Percentiles rank a stretch among this genome's conserved stretches.
phyloP scores from a whole-genome alignment of 2,329 filamentous ascomycete species.

The Saccharata proteae region DNA sequence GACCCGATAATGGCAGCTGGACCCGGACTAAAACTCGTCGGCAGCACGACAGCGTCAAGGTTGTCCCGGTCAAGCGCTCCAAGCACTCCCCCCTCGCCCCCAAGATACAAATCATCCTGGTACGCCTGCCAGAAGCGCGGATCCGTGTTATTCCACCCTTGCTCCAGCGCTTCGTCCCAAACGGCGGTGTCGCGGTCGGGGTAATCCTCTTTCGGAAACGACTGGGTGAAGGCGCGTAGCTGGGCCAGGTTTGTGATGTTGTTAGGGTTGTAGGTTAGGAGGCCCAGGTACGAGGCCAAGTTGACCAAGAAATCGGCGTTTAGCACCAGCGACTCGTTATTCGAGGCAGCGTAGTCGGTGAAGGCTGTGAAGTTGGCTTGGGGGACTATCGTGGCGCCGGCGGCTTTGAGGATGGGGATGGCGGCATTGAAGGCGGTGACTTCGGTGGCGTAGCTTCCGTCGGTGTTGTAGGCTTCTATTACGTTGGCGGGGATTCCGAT shows the following conservation, averaged over 20 bases:
- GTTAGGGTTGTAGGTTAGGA: slow-evolving; percentile 46
- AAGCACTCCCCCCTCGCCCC: slow-evolving; percentile 47
- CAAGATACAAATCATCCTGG: slow-evolving; percentile 40
- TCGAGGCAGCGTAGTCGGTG: slow-evolving; percentile 30
- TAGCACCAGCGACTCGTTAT: slow-evolving; percentile 34
- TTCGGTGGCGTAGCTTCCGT: slow-evolving; percentile 17
- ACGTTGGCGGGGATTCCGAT: slow-evolving; percentile 54
- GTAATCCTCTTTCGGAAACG: slow-evolving; percentile 43
- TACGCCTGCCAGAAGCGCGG: slow-evolving; percentile 46
- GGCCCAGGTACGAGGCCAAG: slow-evolving; percentile 42
- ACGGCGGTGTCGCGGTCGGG: slow-evolving; percentile 45
- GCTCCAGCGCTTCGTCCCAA: slow-evolving; percentile 44
- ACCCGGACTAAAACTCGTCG: slow-evolving; percentile 36
- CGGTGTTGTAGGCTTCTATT: too few species aligned
- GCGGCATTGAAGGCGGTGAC: slow-evolving; percentile 45
- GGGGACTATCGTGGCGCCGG: slow-evolving; percentile 49
- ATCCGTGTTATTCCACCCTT: slow-evolving; percentile 43
- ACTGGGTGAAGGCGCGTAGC: slow-evolving; percentile 44
- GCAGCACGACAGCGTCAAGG: slow-evolving; percentile 51
- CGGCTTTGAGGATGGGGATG: slow-evolving; percentile 38
- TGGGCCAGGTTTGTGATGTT: slow-evolving; percentile 40
- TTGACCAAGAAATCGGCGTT: slow-evolving; percentile 48
- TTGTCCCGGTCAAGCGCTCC: slow-evolving; percentile 45
- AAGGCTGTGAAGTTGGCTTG: slow-evolving; percentile 47
- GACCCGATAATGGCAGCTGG: slow-evolving; percentile 45